Percentiles rank a stretch among this genome's conserved stretches.
These are phyloP conservation scores for Prunus mira DNA, from an alignment of 306 rosid genomes.

Conservation along the genomic window DNA sequence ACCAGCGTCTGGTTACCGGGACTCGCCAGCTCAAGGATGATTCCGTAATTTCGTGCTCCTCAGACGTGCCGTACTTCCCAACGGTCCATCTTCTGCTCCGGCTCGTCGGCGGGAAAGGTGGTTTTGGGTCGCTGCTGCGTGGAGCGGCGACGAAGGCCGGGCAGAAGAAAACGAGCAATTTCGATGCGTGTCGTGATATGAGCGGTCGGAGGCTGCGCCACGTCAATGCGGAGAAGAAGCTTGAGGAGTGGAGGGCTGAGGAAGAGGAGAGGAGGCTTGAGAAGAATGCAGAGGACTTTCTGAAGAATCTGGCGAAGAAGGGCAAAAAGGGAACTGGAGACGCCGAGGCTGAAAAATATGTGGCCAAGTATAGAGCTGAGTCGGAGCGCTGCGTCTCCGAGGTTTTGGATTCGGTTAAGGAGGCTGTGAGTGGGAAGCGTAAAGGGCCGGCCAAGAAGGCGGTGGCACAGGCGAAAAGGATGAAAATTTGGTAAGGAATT, in stretches of 20 bases:
- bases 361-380: constrained; percentile 68
- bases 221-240: constrained; percentile 89
- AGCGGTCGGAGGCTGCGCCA: constrained; percentile 94
- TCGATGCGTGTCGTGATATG: constrained; percentile 97
- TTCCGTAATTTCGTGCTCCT: constrained; percentile 43
- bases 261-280: constrained; percentile 75
- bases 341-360: constrained; percentile 71
- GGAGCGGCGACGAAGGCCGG: constrained; percentile 97
- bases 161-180: constrained; percentile 93
- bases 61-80: constrained; percentile 44
- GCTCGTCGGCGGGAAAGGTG: constrained; percentile 90
- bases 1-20: constrained; percentile 76
- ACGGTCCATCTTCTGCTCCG: constrained; percentile 61
- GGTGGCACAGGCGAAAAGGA: constrained; percentile 42
- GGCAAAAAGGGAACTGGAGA: constrained; percentile 79
- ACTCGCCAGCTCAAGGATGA: constrained; percentile 44
- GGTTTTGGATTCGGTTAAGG: constrained; percentile 70
- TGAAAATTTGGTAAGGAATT: constrained; percentile 69
- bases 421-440: constrained; percentile 61
- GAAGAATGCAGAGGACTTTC: constrained; percentile 73
- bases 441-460: constrained; percentile 27
- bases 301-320: constrained; percentile 73
- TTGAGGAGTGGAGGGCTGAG: constrained; percentile 86
- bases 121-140: constrained; percentile 86
- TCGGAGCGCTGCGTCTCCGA: constrained; percentile 75